Evolutionary conservation across 2,329 filamentous ascomycete genomes (phyloP).

Genomic region (Thielaviopsis euricoi): DNA sequence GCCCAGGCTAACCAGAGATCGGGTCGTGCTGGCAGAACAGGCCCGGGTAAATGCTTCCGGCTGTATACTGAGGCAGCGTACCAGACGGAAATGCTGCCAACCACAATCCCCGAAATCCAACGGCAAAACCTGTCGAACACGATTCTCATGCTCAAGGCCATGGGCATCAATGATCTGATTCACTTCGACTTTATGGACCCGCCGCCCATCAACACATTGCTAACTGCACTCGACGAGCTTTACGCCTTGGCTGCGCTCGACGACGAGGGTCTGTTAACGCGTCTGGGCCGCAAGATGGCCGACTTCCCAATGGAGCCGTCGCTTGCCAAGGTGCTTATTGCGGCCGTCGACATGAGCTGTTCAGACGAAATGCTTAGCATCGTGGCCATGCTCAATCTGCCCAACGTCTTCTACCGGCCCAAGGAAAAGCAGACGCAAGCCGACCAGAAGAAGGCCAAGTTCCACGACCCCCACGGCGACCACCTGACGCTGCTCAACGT

Average conservation of each 20-base stretch:
- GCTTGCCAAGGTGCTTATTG: constrained; percentile 78
- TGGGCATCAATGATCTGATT: constrained; percentile 95
- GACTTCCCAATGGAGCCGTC: constrained; percentile 97
- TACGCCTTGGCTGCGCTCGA: constrained; percentile 86
- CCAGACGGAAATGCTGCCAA: constrained; percentile 92
- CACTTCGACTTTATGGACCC: constrained; percentile 99
- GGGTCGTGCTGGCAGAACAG: constrained; percentile 82
- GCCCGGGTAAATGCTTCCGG: constrained; percentile 89
- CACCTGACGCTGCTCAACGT: constrained; percentile 92
- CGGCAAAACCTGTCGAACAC: constrained; percentile 83
- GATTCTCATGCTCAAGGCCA: constrained; percentile 95
- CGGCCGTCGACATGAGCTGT: constrained; percentile 71
- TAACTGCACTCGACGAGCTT: constrained; percentile 86
- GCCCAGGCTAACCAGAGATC: constrained; percentile 91
- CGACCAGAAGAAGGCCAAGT: constrained; percentile 94
- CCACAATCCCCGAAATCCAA: constrained; percentile 91
- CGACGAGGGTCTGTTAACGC: constrained; percentile 84
- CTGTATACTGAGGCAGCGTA: constrained; percentile 92
- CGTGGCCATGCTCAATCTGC: constrained; percentile 81
- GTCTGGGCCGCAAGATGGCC: constrained; percentile 89
- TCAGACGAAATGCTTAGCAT: constrained; percentile 90
- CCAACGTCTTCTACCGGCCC: constrained; percentile 81
- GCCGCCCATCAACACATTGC: constrained; percentile 92
- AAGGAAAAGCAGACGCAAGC: constrained; percentile 95
- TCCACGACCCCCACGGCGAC: constrained; percentile 87